Evolutionary conservation across 208 protist species (phyloP).

Genomic region (Leishmania turanica): DNA sequence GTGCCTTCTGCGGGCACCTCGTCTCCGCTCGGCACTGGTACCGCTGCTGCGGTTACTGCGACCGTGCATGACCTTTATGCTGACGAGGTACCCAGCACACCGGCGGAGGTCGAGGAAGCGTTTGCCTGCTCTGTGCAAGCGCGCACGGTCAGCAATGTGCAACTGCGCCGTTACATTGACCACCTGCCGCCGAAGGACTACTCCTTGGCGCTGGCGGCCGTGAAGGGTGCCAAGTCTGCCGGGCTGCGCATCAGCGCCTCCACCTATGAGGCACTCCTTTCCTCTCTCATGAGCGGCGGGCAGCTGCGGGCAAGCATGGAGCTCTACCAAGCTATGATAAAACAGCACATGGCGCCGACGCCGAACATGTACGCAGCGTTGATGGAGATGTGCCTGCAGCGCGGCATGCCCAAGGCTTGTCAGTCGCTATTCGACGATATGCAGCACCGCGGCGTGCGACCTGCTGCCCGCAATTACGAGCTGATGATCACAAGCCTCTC

Average conservation of each 20-base stretch:
- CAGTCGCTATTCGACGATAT: constrained; percentile 79
- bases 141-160: constrained; percentile 79
- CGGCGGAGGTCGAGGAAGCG: constrained; percentile 54
- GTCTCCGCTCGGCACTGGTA: neutral
- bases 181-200: constrained; percentile 55
- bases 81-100: constrained; percentile 22
- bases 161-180: constrained; percentile 74
- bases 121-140: constrained; percentile 71
- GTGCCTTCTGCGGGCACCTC: neutral
- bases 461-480: constrained; percentile 68
- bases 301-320: constrained; percentile 84
- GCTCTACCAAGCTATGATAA: constrained; percentile 72
- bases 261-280: constrained; percentile 74
- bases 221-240: constrained; percentile 57
- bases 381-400: constrained; percentile 82
- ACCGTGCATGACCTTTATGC: neutral
- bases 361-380: constrained; percentile 69
- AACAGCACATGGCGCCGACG: constrained; percentile 60
- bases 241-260: constrained; percentile 61
- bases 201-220: constrained; percentile 55
- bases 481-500: constrained; percentile 75
- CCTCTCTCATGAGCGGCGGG: constrained; percentile 58
- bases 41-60: neutral
- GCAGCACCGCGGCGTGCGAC: constrained; percentile 57
- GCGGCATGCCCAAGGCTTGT: constrained; percentile 58